A percentile compares a stretch with the other conserved stretches of the same genome.
Conservation (phyloP, 2,329 filamentous ascomycete species). For the Arthroderma sp. region DNA sequence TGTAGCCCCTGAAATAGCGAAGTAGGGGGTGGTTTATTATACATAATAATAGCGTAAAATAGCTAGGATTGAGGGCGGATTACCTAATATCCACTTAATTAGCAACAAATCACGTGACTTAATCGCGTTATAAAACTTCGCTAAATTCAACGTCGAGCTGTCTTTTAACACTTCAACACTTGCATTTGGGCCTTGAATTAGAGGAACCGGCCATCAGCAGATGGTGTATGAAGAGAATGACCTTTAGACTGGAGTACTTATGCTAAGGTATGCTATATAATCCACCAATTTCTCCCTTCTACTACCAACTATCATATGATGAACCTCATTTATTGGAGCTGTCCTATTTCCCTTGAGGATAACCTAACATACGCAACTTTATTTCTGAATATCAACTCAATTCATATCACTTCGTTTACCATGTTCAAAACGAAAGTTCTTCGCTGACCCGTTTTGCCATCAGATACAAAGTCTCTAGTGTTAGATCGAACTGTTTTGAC, state of each 20-base stretch:
- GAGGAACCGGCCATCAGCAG: background rate
- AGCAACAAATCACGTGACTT: background rate
- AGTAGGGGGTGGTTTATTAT: background rate
- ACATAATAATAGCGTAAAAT: background rate
- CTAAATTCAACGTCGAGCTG: background rate
- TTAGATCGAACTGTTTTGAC: background rate
- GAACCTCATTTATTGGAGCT: slow-evolving; percentile 61
- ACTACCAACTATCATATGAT: slow-evolving; percentile 36
- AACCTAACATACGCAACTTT: slow-evolving; percentile 24
- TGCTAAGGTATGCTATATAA: background rate
- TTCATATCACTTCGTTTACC: background rate
- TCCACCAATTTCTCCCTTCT: background rate
- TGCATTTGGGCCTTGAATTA: background rate
- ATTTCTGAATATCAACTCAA: background rate
- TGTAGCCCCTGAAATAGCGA: background rate
- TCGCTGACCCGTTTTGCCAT: background rate
- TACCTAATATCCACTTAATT: background rate
- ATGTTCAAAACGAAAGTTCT: background rate
- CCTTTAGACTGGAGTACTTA: background rate
- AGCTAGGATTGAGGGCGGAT: background rate
- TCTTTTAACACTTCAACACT: background rate
- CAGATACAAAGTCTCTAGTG: background rate
- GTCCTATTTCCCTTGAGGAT: slow-evolving; percentile 57
- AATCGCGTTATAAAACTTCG: background rate
- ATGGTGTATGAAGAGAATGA: background rate